Evolutionary conservation across 805 yeast genomes (phyloP).

Genomic region (Metschnikowia corniflorae): DNA sequence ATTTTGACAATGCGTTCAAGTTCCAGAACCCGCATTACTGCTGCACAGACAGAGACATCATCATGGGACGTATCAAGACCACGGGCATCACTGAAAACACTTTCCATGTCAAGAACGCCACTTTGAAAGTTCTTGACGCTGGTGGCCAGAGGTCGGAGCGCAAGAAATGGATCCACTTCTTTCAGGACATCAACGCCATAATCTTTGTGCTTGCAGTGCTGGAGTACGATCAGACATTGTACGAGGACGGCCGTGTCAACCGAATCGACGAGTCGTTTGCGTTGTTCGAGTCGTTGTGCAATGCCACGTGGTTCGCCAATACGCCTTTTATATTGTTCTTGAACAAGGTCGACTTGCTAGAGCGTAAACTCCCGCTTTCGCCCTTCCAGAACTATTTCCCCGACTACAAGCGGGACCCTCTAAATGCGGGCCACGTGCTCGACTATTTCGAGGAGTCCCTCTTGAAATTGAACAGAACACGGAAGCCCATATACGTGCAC

Average conservation of each 20-base stretch:
- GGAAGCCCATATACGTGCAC: constrained; percentile 83
- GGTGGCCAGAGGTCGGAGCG: constrained; percentile 95
- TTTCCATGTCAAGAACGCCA: constrained; percentile 60
- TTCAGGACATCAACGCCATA: constrained; percentile 84
- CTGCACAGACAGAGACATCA: constrained; percentile 78
- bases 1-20: constrained; percentile 67
- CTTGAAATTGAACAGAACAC: constrained; percentile 57
- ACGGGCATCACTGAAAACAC: constrained; percentile 90
- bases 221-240: constrained; percentile 88
- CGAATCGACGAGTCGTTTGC: constrained; percentile 87
- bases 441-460: constrained; percentile 70
- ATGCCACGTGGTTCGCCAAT: constrained; percentile 77
- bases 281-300: constrained; percentile 78
- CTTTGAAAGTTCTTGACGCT: constrained; percentile 83
- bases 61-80: constrained; percentile 89
- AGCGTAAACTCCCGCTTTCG: constrained; percentile 59
- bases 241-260: constrained; percentile 86
- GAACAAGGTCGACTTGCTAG: constrained; percentile 83
- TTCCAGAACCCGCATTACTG: constrained; percentile 62
- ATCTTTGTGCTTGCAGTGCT: constrained; percentile 84
- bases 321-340: constrained; percentile 88
- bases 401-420: constrained; percentile 61
- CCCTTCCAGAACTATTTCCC: constrained; percentile 77
- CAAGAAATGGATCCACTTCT: constrained; percentile 92
- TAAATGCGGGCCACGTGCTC: constrained; percentile 62